Evolutionary conservation across 805 yeast species (phyloP).

Genomic region (Suhomyces tanzawaensis): DNA sequence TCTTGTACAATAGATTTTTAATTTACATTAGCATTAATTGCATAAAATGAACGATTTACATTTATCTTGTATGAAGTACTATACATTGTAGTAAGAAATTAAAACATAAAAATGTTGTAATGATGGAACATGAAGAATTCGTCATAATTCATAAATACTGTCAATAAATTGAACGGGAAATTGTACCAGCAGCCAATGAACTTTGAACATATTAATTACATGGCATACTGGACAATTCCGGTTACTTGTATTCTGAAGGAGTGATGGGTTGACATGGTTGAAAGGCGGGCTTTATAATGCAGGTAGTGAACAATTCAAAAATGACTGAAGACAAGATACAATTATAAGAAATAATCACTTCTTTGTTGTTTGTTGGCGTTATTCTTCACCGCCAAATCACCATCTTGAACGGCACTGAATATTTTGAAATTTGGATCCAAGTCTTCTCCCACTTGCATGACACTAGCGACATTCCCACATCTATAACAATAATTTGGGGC

Average conservation of each 20-base stretch:
- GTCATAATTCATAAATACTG: slow-evolving; percentile 16
- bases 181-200: background rate
- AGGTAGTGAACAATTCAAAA: no score
- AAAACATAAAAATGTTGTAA: slow-evolving; percentile 4
- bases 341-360: slow-evolving; percentile 43
- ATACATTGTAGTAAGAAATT: slow-evolving; percentile 6
- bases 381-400: slow-evolving; percentile 43
- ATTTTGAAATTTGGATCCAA: slow-evolving; percentile 87
- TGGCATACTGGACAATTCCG: no score
- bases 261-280: background rate
- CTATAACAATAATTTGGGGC: slow-evolving; percentile 97
- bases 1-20: no score
- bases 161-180: slow-evolving; percentile 4
- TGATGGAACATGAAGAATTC: slow-evolving; percentile 8
- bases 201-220: background rate
- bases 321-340: no score
- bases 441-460: slow-evolving; percentile 90
- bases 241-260: no score
- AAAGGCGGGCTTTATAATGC: background rate
- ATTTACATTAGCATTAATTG: background rate
- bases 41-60: background rate
- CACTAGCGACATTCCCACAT: slow-evolving; percentile 98
- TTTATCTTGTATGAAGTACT: slow-evolving; percentile 1
- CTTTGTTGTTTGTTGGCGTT: slow-evolving; percentile 42
- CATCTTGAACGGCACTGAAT: slow-evolving; percentile 94